phyloP scores from a whole-genome alignment of 2,329 filamentous ascomycete genomes.

The Chaetothyriales sp. region DNA sequence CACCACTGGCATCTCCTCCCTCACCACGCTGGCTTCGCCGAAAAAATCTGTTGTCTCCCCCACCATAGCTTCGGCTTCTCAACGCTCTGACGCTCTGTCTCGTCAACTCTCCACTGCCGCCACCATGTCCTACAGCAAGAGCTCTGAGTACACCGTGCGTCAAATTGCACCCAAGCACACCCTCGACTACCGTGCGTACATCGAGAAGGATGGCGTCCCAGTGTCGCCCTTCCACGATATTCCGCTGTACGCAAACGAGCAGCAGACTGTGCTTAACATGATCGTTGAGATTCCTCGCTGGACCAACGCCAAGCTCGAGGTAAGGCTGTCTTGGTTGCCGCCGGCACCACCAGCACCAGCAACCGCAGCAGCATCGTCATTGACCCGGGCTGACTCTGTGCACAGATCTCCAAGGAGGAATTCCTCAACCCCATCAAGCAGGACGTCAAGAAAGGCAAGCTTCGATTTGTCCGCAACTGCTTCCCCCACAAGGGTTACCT shows the following conservation, averaged over 20 bases:
- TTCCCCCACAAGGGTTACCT: constrained; percentile 99
- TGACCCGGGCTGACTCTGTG: constrained; percentile 1
- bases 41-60: constrained; percentile 10
- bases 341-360: too few relatives aligned
- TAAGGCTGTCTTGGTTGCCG: constrained; percentile 34
- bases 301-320: constrained; percentile 99
- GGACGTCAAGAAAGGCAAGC: constrained; percentile 99
- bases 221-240: constrained; percentile 98
- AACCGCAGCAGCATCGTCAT: not conserved
- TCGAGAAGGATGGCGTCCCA: constrained; percentile 91
- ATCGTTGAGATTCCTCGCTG: constrained; percentile 97
- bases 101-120: constrained; percentile 32
- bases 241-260: constrained; percentile 89
- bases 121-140: constrained; percentile 29
- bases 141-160: constrained; percentile 59
- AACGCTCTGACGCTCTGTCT: constrained; percentile 31
- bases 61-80: constrained; percentile 37
- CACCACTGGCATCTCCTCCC: constrained; percentile 1
- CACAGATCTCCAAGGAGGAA: constrained; percentile 95
- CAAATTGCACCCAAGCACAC: constrained; percentile 86
- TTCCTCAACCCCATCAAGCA: constrained; percentile 98
- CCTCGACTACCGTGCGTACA: constrained; percentile 90
- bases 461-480: constrained; percentile 98
- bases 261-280: constrained; percentile 97
- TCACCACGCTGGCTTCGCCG: constrained; percentile 12